Percentiles rank a stretch among this genome's conserved stretches.
These are phyloP conservation scores for Leucaena leucocephala DNA, from an alignment of 306 rosid species.

Conservation along the genomic window DNA sequence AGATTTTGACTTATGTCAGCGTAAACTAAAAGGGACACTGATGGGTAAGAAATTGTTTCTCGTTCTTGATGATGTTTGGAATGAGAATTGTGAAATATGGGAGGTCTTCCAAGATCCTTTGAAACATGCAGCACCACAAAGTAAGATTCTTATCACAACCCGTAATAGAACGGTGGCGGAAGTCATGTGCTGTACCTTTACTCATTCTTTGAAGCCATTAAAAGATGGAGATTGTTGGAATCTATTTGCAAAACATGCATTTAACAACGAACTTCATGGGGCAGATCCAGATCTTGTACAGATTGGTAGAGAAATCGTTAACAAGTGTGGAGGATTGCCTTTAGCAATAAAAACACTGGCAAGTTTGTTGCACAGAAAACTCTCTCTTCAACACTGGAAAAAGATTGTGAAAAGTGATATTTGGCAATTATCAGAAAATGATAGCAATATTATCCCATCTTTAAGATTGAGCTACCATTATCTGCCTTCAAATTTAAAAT, in stretches of 20 bases:
- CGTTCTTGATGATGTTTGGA: background rate
- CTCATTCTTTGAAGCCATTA: background rate
- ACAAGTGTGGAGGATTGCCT: conserved; percentile 5
- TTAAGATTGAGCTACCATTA: conserved; percentile 1
- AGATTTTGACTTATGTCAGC: background rate
- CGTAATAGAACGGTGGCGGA: background rate
- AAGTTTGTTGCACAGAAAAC: background rate
- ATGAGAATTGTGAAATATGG: background rate
- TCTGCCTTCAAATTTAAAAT: background rate
- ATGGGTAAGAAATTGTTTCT: background rate
- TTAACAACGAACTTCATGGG: background rate
- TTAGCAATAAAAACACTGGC: background rate
- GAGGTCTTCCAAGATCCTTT: background rate
- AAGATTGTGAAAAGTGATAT: background rate
- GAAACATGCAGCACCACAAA: background rate
- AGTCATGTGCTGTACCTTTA: background rate
- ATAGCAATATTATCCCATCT: background rate
- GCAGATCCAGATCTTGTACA: background rate
- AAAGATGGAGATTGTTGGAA: background rate
- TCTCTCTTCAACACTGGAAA: background rate
- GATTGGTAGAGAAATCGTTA: background rate
- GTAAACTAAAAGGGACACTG: background rate
- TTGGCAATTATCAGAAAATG: background rate
- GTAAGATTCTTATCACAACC: background rate
- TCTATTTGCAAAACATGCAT: background rate